Base-by-base conservation (phyloP, 108 stramenopile species). In the Nitzschia putrida region DNA sequence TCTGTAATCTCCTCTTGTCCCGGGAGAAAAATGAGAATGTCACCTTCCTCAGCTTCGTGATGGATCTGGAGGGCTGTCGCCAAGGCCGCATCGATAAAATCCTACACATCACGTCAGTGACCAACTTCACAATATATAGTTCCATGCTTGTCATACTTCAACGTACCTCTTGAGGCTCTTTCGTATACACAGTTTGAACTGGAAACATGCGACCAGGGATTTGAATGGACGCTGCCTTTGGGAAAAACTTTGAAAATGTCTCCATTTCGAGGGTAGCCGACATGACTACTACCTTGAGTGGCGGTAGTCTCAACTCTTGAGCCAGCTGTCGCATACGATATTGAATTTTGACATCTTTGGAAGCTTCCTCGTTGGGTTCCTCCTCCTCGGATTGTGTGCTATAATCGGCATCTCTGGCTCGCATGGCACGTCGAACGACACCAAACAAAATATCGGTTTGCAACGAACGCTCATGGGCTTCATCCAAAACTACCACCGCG, bases 401-500 rank as follows among this genome's bases (percentile, higher is more conserved):
- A 0, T 23, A 7, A 14, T 1, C 55, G 38, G 22, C 20, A 22
- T 57, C 34, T 49, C 94, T 76, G 34, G 89, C 89, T 42, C 79
- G 61, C 84, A 88, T 81, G 38, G 91, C 94, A 25, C 91, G 70
- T 22, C 86, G 80, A 9, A 98, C 85, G 12, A 98, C 87, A 26
- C 94, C 95, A 69, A 96, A 94, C 65, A 99, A 79, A 10, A 99
- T 87, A 73, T 99, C 98, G 25, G 97, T 99, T 64, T 96, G 90
- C 37, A 99, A 64, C 14, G 93, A 92, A 29, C 97, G 85, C 76
- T 99, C 98, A 78, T 99, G 98, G 0, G 96, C 92, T 81, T 99
- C 99, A 70, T 99, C 99, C 52, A 99, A 76, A 9, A 98, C 82
- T 20, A 99, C 57, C 43, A 95, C 76, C 7, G 80, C 79, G 83